These are phyloP conservation scores for Ascoidea asiatica DNA, from an alignment of 805 yeast species.

Conservation along the genomic window DNA sequence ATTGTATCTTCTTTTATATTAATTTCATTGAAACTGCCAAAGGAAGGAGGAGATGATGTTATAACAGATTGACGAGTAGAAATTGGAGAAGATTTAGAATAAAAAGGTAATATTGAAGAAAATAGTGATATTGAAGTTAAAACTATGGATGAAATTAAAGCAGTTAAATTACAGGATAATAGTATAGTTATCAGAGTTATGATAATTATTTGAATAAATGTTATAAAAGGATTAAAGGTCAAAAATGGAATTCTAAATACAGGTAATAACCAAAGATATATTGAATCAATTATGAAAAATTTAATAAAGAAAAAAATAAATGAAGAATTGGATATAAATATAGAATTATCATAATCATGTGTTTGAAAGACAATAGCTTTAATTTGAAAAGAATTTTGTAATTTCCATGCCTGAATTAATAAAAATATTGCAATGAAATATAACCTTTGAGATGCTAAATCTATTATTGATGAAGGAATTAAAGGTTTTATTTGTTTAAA, in stretches of 20 bases:
- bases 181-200: conserved; percentile 9
- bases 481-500: conserved; percentile 25
- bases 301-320: conserved; percentile 29
- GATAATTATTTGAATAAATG: conserved; percentile 16
- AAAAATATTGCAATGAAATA: conserved; percentile 53
- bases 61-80: conserved; percentile 25
- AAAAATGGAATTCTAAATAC: conserved; percentile 64
- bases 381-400: conserved; percentile 54
- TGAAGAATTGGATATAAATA: conserved; percentile 15
- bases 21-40: background rate
- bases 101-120: conserved; percentile 1
- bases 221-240: conserved; percentile 40
- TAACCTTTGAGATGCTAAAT: conserved; percentile 64
- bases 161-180: conserved; percentile 7
- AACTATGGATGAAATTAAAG: conserved; percentile 6
- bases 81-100: conserved; percentile 26
- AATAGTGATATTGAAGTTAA: background rate
- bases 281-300: conserved; percentile 61
- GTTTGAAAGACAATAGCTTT: conserved; percentile 24
- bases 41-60: conserved; percentile 15
- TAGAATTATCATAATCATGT: conserved; percentile 27
- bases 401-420: conserved; percentile 75
- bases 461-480: conserved; percentile 54
- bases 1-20: background rate
- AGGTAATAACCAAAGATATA: conserved; percentile 59